Evolutionary conservation across 2,329 filamentous ascomycete species (phyloP).

Genomic region (Colletotrichum lupini): DNA sequence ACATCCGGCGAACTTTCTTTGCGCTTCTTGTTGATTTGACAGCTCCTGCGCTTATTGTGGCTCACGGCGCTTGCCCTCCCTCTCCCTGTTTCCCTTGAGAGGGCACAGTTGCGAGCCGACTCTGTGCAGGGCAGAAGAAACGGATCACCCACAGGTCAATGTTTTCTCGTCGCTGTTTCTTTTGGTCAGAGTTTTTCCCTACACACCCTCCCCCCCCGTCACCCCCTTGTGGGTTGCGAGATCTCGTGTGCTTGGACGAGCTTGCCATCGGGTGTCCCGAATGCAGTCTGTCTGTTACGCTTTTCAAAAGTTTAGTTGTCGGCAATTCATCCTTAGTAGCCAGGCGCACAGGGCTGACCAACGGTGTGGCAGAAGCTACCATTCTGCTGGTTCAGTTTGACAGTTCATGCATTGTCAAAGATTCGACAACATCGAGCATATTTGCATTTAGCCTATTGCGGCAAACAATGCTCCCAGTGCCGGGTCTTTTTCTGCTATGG

Average conservation of each 20-base stretch:
- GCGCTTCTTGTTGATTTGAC: background rate
- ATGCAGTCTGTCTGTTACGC: conserved; percentile 4
- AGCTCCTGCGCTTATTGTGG: background rate
- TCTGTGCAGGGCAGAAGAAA: background rate
- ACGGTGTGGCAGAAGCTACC: background rate
- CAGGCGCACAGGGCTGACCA: background rate
- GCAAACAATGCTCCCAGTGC: background rate
- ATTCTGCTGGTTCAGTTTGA: background rate
- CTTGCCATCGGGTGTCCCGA: background rate
- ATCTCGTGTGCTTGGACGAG: conserved; percentile 7
- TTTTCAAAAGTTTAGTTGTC: conserved; percentile 11
- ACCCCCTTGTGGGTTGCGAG: background rate
- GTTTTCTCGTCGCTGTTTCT: conserved; percentile 2
- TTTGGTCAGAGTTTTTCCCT: conserved; percentile 6
- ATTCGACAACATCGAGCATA: background rate
- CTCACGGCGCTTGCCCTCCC: background rate
- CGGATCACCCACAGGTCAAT: background rate
- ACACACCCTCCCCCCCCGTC: background rate
- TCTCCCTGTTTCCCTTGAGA: background rate
- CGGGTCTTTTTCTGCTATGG: background rate
- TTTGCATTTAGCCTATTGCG: background rate
- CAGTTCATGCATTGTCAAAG: conserved; percentile 14
- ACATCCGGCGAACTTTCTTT: background rate
- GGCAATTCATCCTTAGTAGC: background rate
- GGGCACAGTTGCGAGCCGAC: background rate